These are phyloP conservation scores for Dictyostelium capitatum DNA, from an alignment of 78 protist species.

Conservation along the genomic window DNA sequence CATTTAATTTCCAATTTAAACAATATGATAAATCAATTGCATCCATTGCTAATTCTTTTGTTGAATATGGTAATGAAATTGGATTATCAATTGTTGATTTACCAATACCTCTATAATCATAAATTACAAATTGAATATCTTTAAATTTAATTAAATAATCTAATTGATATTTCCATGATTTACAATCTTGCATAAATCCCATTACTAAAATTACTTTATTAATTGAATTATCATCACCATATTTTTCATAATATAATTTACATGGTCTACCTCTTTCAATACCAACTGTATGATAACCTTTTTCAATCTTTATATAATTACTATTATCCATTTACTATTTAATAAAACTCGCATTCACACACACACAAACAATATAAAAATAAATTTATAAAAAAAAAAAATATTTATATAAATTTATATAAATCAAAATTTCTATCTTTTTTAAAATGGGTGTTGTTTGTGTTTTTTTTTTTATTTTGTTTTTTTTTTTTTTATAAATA, in stretches of 20 bases:
- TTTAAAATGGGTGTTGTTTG: background rate
- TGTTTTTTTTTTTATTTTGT: background rate
- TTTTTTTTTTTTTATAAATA: background rate
- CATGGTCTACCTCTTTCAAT: background rate
- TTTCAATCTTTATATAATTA: background rate
- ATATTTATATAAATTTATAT: background rate
- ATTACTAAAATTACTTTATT: background rate
- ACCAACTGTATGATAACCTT: background rate
- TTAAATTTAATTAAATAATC: background rate
- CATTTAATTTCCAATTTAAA: background rate
- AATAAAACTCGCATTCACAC: too few species aligned
- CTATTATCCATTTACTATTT: too few species aligned
- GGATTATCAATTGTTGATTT: background rate
- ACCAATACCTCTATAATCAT: slow-evolving; percentile 4
- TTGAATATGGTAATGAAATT: background rate
- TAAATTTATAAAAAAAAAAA: background rate
- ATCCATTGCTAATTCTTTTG: background rate
- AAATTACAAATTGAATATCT: background rate
- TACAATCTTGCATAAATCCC: slow-evolving; percentile 1
- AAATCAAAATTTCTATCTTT: background rate
- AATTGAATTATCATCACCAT: background rate
- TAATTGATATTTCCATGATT: background rate
- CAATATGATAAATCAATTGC: background rate
- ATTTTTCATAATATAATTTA: background rate
- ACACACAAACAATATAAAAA: background rate